Base-by-base conservation (phyloP, 2,329 filamentous ascomycete genomes). In the Colletotrichum theobromicola region DNA sequence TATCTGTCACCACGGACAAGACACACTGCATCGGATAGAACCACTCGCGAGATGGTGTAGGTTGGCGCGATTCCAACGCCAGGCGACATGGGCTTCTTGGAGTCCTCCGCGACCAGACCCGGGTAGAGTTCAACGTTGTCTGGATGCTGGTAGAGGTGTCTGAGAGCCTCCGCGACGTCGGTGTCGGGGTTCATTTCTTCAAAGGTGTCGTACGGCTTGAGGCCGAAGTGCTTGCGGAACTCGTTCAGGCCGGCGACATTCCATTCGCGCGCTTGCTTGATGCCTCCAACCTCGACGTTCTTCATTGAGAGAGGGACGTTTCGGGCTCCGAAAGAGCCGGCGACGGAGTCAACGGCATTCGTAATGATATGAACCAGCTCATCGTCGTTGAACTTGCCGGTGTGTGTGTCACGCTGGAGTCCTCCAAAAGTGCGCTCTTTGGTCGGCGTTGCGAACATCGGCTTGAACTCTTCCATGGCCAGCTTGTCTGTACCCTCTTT, bases 121-220 rank as follows among this genome's bases (percentile, higher is more conserved):
- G 94, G 93, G 79, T 96, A 97, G 63, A 96, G 86, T 83, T 97
- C 94, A 16, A 96, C 94, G 76, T 91, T 91, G 80, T 96, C 94
- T 0, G 94, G 94, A 79, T 95, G 93, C 75, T 94, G 93, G 81
- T 95, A 95, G 13, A 97, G 87, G 70, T 92, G 87, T 18, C 89
- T 87, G 6, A 95, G 87, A 30, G 91, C 87, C 62, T 93, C 88
- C 3, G 94, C 90, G 18, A 96, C 90, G 16, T 90, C 89, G 0
- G 93, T 93, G 77, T 97, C 93, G 0, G 93, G 91, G 82, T 96
- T 97, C 84, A 97, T 95, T 65, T 96, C 94, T 81, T 96, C 94
- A 75, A 97, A 97, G 0, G 88, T 93, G 26, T 92, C 90, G 80
- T 97, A 93, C 1, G 91, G 90, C 83, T 94, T 94, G 7, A 98